Percentiles rank a stretch among this genome's conserved stretches.
phyloP scores from a whole-genome alignment of 345 rosid species.

The Punica granatum region DNA sequence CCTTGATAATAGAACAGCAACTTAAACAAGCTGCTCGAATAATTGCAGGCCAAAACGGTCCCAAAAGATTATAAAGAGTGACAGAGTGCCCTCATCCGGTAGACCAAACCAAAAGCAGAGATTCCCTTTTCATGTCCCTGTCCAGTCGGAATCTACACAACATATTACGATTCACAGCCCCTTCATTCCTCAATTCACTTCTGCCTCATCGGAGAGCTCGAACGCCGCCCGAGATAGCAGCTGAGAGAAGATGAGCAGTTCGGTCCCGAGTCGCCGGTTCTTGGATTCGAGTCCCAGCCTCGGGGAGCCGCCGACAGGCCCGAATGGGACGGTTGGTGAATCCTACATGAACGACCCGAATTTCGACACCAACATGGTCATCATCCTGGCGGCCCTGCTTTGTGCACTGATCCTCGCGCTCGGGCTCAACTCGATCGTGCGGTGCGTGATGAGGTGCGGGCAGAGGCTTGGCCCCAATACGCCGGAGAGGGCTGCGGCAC shows the following conservation, averaged over 20 bases:
- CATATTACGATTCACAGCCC: neutral
- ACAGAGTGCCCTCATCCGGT: neutral
- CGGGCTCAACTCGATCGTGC: slow-evolving; percentile 16
- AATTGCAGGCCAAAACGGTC: slow-evolving; percentile 1
- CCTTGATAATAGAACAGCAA: neutral
- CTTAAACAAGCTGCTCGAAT: neutral
- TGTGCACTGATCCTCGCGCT: slow-evolving; percentile 19
- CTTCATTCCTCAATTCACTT: neutral
- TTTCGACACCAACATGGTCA: slow-evolving; percentile 22
- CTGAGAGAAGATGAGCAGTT: neutral
- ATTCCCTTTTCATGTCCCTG: slow-evolving; percentile 3
- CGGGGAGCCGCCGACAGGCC: slow-evolving; percentile 1
- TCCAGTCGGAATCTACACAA: slow-evolving; percentile 2
- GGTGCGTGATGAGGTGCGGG: slow-evolving; percentile 14
- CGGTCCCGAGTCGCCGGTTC: slow-evolving; percentile 8
- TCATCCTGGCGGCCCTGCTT: slow-evolving; percentile 20
- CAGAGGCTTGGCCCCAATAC: slow-evolving; percentile 1
- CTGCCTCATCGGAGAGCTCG: too few relatives aligned
- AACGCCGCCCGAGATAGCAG: too few relatives aligned
- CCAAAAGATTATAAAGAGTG: neutral
- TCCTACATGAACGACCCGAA: slow-evolving; percentile 7
- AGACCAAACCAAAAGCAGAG: neutral
- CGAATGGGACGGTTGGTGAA: neutral
- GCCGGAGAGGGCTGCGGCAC: slow-evolving; percentile 11
- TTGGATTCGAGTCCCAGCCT: neutral